phyloP scores from a whole-genome alignment of 768 basidiomycete species.

The Podaxis sp. region DNA sequence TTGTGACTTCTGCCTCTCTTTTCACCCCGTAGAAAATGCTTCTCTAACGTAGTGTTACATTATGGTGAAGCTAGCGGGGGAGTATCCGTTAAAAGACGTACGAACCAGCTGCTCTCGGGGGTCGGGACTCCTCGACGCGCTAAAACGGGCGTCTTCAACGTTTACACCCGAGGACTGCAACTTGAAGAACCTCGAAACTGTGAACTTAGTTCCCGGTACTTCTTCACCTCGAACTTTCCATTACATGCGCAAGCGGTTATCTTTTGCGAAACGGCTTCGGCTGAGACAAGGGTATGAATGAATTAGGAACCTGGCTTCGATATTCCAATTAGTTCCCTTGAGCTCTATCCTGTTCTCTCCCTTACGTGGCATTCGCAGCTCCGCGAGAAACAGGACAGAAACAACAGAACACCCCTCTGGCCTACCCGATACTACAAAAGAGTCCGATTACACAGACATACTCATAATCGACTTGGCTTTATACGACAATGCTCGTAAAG shows the following conservation, averaged over 20 bases:
- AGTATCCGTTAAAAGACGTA: too few species aligned
- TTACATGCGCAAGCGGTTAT: not conserved
- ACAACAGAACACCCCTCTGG: not conserved
- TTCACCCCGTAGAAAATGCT: not conserved
- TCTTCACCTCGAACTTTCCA: not conserved
- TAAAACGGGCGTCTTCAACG: too few species aligned
- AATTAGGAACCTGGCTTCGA: not conserved
- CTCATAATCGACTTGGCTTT: not conserved
- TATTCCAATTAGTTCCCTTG: too few species aligned
- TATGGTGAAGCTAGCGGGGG: too few species aligned
- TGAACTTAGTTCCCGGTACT: not conserved
- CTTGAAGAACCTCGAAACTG: too few species aligned
- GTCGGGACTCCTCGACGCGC: too few species aligned
- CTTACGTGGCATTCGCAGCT: too few species aligned
- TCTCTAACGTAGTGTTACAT: not conserved
- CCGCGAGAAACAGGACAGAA: too few species aligned
- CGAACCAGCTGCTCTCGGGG: too few species aligned
- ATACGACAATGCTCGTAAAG: not conserved
- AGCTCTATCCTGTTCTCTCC: too few species aligned
- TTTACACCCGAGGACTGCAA: too few species aligned
- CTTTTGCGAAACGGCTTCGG: not conserved
- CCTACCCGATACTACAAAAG: not conserved
- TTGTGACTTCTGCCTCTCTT: not conserved
- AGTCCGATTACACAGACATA: not conserved
- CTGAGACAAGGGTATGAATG: not conserved